Conservation (phyloP, 805 yeast species). For the Debaryomyces tyrocola region DNA sequence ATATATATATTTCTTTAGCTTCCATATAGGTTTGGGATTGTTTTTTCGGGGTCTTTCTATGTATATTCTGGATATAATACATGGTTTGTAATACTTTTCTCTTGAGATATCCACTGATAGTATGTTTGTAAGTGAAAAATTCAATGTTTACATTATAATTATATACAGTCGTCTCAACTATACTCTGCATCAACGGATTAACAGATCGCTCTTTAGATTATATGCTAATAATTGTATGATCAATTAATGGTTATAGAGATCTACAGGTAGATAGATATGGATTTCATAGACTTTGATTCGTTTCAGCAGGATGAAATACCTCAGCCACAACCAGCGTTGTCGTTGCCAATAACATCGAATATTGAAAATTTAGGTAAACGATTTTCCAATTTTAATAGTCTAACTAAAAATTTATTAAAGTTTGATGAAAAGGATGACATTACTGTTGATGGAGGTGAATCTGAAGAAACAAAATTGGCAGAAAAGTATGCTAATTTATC, state of each 20-base stretch:
- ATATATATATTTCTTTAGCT: no score
- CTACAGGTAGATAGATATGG: conserved; percentile 24
- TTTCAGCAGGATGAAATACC: conserved; percentile 32
- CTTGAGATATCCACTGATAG: no score
- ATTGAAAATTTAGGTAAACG: conserved; percentile 34
- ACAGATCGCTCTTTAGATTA: no score
- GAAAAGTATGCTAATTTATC: conserved; percentile 52
- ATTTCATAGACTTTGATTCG: conserved; percentile 41
- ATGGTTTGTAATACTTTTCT: not conserved
- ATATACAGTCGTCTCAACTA: no score
- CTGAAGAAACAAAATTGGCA: conserved; percentile 24
- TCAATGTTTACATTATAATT: no score
- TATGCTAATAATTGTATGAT: no score
- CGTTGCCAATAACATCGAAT: conserved; percentile 40
- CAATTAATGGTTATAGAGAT: no score
- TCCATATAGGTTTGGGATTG: not conserved
- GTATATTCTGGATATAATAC: not conserved
- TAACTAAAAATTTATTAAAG: conserved; percentile 30
- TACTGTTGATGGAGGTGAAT: conserved; percentile 5
- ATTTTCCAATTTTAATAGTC: conserved; percentile 32
- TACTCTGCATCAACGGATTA: no score
- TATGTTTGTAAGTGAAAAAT: no score
- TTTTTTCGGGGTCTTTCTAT: not conserved
- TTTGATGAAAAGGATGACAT: conserved; percentile 13
- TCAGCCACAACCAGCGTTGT: conserved; percentile 45